Percentiles rank a stretch among this genome's conserved stretches.
phyloP scores from a whole-genome alignment of 345 rosid genomes.

The Chamaenerion angustifolium region DNA sequence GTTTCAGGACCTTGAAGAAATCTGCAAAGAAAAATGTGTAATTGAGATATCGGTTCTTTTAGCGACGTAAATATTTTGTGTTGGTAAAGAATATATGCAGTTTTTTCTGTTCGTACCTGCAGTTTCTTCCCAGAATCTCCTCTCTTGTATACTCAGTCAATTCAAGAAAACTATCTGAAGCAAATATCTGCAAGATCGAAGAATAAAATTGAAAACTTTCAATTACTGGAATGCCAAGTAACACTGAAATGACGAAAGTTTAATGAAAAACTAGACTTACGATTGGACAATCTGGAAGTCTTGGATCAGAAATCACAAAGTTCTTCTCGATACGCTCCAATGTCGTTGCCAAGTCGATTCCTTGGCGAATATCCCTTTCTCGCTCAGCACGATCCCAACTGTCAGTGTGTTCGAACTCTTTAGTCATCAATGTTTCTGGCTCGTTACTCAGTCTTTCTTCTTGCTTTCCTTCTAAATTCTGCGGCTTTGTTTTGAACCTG shows the following conservation, averaged over 20 bases:
- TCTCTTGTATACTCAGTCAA: slow-evolving; percentile 89
- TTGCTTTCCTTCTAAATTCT: slow-evolving; percentile 23
- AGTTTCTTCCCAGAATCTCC: slow-evolving; percentile 91
- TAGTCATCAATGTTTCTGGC: slow-evolving; percentile 65
- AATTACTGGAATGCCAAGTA: not conserved
- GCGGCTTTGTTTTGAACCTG: slow-evolving; percentile 47
- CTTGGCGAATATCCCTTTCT: slow-evolving; percentile 82
- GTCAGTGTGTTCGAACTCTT: slow-evolving; percentile 32
- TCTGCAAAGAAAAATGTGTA: slow-evolving; percentile 20
- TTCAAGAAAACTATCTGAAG: slow-evolving; percentile 96
- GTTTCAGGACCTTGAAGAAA: slow-evolving; percentile 99
- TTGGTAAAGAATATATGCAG: not conserved
- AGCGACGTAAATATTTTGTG: not conserved
- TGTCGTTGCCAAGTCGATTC: slow-evolving; percentile 89
- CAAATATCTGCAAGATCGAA: slow-evolving; percentile 61
- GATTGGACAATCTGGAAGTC: slow-evolving; percentile 90
- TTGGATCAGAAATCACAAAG: slow-evolving; percentile 91
- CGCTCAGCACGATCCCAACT: slow-evolving; percentile 56
- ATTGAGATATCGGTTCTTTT: too few species aligned
- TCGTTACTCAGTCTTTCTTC: slow-evolving; percentile 32
- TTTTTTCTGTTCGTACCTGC: slow-evolving; percentile 43
- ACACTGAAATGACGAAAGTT: not conserved
- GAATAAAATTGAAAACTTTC: not conserved
- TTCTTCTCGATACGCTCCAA: slow-evolving; percentile 95
- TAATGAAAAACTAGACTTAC: slow-evolving; percentile 25